phyloP scores from a whole-genome alignment of 805 yeast species.

The Saccharomycopsis fibuligera region DNA sequence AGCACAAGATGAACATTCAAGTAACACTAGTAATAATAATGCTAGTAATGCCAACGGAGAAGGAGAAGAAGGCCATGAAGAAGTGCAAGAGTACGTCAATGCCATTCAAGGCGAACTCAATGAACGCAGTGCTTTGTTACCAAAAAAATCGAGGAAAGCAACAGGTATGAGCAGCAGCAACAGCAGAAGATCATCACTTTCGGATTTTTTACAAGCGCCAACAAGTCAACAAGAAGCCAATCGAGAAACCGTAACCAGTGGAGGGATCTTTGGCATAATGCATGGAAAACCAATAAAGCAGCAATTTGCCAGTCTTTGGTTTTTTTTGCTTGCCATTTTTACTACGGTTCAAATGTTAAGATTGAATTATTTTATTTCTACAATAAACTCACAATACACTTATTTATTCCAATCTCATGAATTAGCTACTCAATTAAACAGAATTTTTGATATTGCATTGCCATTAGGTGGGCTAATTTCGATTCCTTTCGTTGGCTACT shows the following conservation, averaged over 20 bases:
- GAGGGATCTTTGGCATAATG: slow-evolving; percentile 68
- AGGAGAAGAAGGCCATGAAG: neutral
- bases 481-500: slow-evolving; percentile 78
- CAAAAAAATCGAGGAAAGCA: neutral
- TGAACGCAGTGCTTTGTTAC: slow-evolving; percentile 13
- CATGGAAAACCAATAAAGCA: slow-evolving; percentile 51
- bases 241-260: slow-evolving; percentile 10
- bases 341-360: slow-evolving; percentile 87
- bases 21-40: too few relatives aligned
- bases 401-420: slow-evolving; percentile 54
- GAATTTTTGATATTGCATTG: slow-evolving; percentile 75
- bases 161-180: too few relatives aligned
- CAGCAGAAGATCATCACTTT: slow-evolving; percentile 20
- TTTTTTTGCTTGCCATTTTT: slow-evolving; percentile 64
- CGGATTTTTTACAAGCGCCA: slow-evolving; percentile 15
- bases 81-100: neutral
- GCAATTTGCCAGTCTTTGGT: slow-evolving; percentile 62
- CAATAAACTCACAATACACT: slow-evolving; percentile 75
- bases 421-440: slow-evolving; percentile 52
- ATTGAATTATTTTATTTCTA: slow-evolving; percentile 88
- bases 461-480: slow-evolving; percentile 86
- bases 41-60: too few relatives aligned
- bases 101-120: slow-evolving; percentile 9
- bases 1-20: too few relatives aligned
- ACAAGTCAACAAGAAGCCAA: slow-evolving; percentile 9